phyloP scores from a whole-genome alignment of 164 flowering plant genomes.

The Kalanchoe fedtschenkoi region DNA sequence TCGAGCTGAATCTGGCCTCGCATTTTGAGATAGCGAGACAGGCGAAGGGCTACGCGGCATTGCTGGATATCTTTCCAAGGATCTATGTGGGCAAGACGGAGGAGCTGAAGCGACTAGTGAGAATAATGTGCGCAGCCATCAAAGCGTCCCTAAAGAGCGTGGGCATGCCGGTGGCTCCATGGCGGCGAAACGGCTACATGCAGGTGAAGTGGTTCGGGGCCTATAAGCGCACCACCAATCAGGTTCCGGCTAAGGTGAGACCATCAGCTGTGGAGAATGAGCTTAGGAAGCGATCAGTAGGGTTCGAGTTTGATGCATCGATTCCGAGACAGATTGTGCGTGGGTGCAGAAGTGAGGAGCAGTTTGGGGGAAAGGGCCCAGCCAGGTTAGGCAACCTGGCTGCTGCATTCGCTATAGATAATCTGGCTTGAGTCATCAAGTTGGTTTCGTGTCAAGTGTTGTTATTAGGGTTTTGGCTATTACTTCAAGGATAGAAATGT shows the following conservation, averaged over 20 bases:
- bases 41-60: conserved; percentile 25
- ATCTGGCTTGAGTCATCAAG: no score
- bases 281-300: conserved; percentile 15
- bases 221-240: conserved; percentile 45
- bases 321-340: neutral
- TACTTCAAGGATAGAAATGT: no score
- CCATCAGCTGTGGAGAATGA: neutral
- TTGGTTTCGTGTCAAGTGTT: conserved; percentile 8
- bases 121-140: conserved; percentile 47
- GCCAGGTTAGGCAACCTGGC: conserved; percentile 27
- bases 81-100: conserved; percentile 36
- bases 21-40: conserved; percentile 76
- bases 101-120: conserved; percentile 43
- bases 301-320: conserved; percentile 28
- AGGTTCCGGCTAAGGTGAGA: neutral
- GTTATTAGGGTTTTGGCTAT: neutral
- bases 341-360: conserved; percentile 24
- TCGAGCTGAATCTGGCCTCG: conserved; percentile 34
- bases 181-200: conserved; percentile 68
- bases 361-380: conserved; percentile 10
- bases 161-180: conserved; percentile 61
- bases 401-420: conserved; percentile 19
- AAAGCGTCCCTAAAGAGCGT: conserved; percentile 44
- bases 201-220: conserved; percentile 61
- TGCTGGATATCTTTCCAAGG: conserved; percentile 38